Evolutionary conservation across 768 basidiomycete genomes (phyloP), one percentile per base, ranked within the genome.

Genomic region (Xerocomellus chrysenteron): DNA sequence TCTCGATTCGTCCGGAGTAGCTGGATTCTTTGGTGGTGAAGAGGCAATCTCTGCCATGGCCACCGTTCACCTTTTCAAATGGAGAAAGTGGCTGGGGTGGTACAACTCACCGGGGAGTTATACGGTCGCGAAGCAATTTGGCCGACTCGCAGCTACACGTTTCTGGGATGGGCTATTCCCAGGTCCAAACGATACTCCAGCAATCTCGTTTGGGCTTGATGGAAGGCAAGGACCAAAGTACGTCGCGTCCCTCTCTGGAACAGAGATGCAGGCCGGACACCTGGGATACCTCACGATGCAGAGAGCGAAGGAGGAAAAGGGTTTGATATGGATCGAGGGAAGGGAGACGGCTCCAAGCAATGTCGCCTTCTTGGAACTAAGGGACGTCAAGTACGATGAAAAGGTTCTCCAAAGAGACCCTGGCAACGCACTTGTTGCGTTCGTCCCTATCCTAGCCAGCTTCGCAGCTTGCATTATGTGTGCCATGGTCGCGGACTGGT

Each of bases 71-170:
- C 39, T 75, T 2, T 71, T 67, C 57, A 32, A 57, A 19, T 69
- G 68, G 2, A 62, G 72, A 60, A 65, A 33, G 48, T 75, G 68
- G 70, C 37, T 75, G 4, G 73, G 74, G 9, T 74, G 68, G 69
- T 73, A 75, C 50, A 75, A 75, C 43, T 72, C 73, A 8, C 74
- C 75, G 0, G 74, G 74, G 13, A 72, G 74, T 51, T 73, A 72
- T 26, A 65, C 59, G 1, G 50, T 75, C 21, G 74, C 73, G 4
- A 75, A 68, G 50, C 61, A 50, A 16, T 75, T 70, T 21, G 71
- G 70, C 13, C 64, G 65, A 28, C 32, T 74, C 11, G 71, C 73
- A 8, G 54, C 53, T 14, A 59, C 66, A 5, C 62, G 63, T 19
- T 21, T 73, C 44, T 73, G 72, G 72, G 65, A 68, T 50, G 72